A percentile compares a stretch with the other conserved stretches of the same genome.
Conservation (phyloP, 345 rosid genomes). For the Conringia planisiliqua region DNA sequence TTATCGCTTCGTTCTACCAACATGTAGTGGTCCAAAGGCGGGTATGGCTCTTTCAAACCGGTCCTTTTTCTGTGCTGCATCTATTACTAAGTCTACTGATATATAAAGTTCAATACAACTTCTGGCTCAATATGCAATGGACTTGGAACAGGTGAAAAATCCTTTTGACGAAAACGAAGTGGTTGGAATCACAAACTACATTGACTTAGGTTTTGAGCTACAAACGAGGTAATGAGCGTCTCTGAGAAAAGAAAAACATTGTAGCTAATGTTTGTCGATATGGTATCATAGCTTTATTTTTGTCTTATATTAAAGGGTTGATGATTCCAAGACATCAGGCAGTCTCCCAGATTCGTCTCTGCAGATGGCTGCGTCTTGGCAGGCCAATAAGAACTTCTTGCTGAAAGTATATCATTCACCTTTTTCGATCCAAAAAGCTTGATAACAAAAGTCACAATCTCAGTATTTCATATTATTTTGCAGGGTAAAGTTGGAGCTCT, state of each 20-base stretch:
- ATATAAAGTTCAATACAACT: background rate
- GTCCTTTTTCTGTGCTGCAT: background rate
- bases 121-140: background rate
- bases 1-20: slow-evolving; percentile 83
- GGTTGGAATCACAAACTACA: slow-evolving; percentile 91
- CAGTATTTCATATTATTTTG: slow-evolving; percentile 7
- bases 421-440: slow-evolving; percentile 2
- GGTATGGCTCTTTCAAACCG: slow-evolving; percentile 45
- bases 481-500: slow-evolving; percentile 85
- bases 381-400: slow-evolving; percentile 87
- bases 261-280: background rate
- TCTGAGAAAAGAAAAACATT: background rate
- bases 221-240: slow-evolving; percentile 57
- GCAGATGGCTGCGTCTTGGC: slow-evolving; percentile 95
- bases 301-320: slow-evolving; percentile 44
- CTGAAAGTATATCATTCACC: slow-evolving; percentile 47
- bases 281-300: slow-evolving; percentile 15
- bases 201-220: slow-evolving; percentile 88
- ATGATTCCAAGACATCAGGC: slow-evolving; percentile 43
- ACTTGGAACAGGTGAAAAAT: slow-evolving; percentile 68
- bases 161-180: slow-evolving; percentile 73
- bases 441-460: background rate
- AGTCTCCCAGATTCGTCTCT: slow-evolving; percentile 57
- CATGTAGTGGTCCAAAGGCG: slow-evolving; percentile 89
- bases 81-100: background rate